Conservation (phyloP, 2,329 filamentous ascomycete species). For the Neofusicoccum umdonicola region DNA sequence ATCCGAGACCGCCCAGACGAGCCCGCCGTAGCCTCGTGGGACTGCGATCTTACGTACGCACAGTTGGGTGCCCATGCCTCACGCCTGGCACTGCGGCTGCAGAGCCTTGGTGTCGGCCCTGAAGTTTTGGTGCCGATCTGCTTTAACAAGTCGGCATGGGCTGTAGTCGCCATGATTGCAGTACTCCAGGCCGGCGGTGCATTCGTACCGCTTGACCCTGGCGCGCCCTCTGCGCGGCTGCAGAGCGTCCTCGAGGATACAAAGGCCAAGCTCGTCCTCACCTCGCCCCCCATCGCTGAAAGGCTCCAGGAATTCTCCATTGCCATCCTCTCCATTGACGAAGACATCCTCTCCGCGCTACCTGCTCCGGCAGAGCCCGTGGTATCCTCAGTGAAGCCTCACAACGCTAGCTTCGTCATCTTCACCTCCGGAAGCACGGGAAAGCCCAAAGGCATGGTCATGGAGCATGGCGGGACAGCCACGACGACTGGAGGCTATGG, state of each 20-base stretch:
- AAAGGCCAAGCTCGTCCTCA: not conserved
- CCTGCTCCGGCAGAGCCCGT: not conserved
- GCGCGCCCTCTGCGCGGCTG: not conserved
- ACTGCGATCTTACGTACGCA: slow-evolving; percentile 33
- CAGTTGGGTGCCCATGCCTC: slow-evolving; percentile 28
- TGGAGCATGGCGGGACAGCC: slow-evolving; percentile 27
- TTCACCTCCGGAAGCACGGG: slow-evolving; percentile 32
- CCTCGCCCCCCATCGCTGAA: not conserved
- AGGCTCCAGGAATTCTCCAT: not conserved
- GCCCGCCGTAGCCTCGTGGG: slow-evolving; percentile 32
- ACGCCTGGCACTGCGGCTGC: slow-evolving; percentile 30
- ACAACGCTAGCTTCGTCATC: slow-evolving; percentile 21
- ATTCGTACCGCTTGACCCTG: slow-evolving; percentile 30
- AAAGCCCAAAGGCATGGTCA: slow-evolving; percentile 32
- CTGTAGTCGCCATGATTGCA: slow-evolving; percentile 36
- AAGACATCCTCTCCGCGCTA: slow-evolving; percentile 19
- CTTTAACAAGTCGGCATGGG: slow-evolving; percentile 27
- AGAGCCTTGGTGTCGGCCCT: slow-evolving; percentile 30
- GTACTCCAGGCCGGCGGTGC: slow-evolving; percentile 35
- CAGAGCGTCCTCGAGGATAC: not conserved
- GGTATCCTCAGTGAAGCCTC: not conserved
- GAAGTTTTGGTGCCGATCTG: slow-evolving; percentile 36
- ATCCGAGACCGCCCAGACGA: slow-evolving; percentile 23
- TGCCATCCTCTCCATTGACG: too few relatives aligned
- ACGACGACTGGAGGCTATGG: not conserved